Base-by-base conservation (phyloP, 306 rosid genomes). In the Rosa persica region DNA sequence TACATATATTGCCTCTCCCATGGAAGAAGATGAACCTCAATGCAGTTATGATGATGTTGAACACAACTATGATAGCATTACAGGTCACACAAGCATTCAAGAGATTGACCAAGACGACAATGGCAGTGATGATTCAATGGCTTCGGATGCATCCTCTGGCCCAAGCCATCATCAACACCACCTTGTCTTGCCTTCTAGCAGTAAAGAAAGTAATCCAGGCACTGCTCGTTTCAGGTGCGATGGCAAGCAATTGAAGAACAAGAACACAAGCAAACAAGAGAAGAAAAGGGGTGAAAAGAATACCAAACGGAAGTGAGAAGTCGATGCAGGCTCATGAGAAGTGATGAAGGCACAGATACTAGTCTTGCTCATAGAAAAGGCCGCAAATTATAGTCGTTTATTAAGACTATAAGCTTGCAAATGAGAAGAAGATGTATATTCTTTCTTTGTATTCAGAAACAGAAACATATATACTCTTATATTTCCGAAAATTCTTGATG, bases 81-180 rank as follows among this genome's bases (percentile, higher is more conserved):
- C 10, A 9, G 39, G 36, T 51, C 80, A 43, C 60, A 69, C 42
- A 13, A 9, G 19, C 22, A 49, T 20, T 66, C 65, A 15, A 66
- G 48, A 67, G 27, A 80, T 80, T 68, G 79, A 74, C 42, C 83
- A 84, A 48, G 87, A 85, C 17, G 92, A 73, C 6, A 17, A 64
- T 46, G 93, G 86, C 73, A 91, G 94, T n/a, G 98, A 93, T 58
- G 96, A 89, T 83, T 93, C 96, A 1, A 84, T 89, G 96, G 94
- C 94, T 73, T 93, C 98, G 0, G 96, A 93, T 77, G 94, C 98
- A 62, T 93, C 98, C 0, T 91, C 96, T 5, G 93, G 94, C 44
- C 94, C 91, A 13, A 71, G 84, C 78, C 72, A 82, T 69, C 81
- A 81, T 61, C 75, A 73, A 13, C 70, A 81, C 52, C 39, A 65